A percentile compares a stretch with the other conserved stretches of the same genome.
Conservation (phyloP, 345 rosid species). For the Ceriops tagal region DNA sequence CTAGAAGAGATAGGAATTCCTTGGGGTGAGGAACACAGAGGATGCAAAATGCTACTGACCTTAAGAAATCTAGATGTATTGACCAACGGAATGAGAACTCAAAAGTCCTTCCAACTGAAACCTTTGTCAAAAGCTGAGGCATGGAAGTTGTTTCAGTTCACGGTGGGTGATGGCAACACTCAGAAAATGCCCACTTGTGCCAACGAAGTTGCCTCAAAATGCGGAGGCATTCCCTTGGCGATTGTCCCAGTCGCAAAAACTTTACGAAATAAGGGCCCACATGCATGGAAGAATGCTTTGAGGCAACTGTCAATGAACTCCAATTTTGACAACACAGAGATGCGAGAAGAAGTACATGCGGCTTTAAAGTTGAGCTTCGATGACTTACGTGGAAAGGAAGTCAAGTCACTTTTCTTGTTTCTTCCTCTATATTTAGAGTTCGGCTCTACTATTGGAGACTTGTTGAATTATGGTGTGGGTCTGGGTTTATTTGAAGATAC, state of each 20-base stretch:
- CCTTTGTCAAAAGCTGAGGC: constrained; percentile 24
- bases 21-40: constrained; percentile 3
- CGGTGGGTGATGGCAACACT: constrained; percentile 6
- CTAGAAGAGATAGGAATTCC: constrained; percentile 34
- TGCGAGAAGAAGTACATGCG: not conserved
- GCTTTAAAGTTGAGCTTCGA: constrained; percentile 23
- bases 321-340: not conserved
- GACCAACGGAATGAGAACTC: constrained; percentile 6
- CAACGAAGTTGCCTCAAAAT: constrained; percentile 7
- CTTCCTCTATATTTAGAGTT: not conserved
- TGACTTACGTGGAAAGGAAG: constrained; percentile 18
- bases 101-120: not conserved
- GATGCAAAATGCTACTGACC: constrained; percentile 29
- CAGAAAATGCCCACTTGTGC: constrained; percentile 3
- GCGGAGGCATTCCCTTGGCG: constrained; percentile 32
- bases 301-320: not conserved
- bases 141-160: constrained; percentile 25
- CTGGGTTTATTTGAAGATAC: not conserved
- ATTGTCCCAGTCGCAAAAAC: constrained; percentile 20
- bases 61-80: constrained; percentile 20
- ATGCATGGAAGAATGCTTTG: constrained; percentile 29
- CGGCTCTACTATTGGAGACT: not conserved
- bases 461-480: constrained; percentile 1
- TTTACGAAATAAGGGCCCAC: not conserved
- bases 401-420: constrained; percentile 29